These are phyloP conservation scores for Drosera spatulata DNA, from an alignment of 179 eudicot genomes.

Conservation along the genomic window DNA sequence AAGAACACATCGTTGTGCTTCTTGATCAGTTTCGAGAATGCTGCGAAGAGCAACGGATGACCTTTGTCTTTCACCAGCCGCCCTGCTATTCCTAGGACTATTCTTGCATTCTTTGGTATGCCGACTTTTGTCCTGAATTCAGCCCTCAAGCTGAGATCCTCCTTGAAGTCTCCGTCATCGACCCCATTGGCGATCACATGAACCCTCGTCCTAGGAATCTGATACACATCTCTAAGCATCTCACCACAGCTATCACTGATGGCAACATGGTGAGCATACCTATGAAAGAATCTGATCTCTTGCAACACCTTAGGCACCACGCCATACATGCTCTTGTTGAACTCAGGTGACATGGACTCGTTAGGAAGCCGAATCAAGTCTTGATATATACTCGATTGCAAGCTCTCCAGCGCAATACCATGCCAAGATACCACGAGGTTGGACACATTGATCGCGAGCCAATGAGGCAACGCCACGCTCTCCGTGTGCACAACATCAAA, in stretches of 20 bases:
- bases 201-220: constrained; percentile 47
- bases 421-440: constrained; percentile 50
- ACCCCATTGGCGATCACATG: constrained; percentile 49
- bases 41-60: constrained; percentile 44
- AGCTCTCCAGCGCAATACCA: constrained; percentile 43
- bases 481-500: constrained; percentile 49
- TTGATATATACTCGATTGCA: constrained; percentile 45
- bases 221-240: constrained; percentile 37
- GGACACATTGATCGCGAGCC: constrained; percentile 19
- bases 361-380: constrained; percentile 25
- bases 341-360: constrained; percentile 12
- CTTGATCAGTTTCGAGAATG: constrained; percentile 25
- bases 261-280: constrained; percentile 52
- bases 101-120: constrained; percentile 6
- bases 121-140: constrained; percentile 25
- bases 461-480: constrained; percentile 35
- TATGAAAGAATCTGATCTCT: constrained; percentile 38
- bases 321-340: constrained; percentile 17
- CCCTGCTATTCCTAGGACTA: constrained; percentile 45
- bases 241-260: constrained; percentile 49
- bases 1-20: constrained; percentile 25
- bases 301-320: constrained; percentile 21
- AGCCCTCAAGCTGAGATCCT: constrained; percentile 13
- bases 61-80: constrained; percentile 57
- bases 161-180: constrained; percentile 39